Conservation (phyloP, 768 basidiomycete genomes). For the Chiua virens region DNA sequence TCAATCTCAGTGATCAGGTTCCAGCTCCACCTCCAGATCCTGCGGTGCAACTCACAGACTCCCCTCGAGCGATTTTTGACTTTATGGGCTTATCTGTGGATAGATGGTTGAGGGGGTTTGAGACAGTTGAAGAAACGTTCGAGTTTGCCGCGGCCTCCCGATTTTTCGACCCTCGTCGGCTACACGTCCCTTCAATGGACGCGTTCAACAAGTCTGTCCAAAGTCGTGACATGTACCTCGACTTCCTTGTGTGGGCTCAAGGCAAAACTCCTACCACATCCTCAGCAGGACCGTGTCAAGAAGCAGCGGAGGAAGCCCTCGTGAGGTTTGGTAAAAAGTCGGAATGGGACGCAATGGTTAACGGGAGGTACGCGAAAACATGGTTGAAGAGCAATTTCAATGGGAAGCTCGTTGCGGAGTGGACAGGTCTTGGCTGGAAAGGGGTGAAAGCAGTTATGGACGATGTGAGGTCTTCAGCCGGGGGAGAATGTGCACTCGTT, state of each 20-base stretch:
- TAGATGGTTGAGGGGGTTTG: slow-evolving; percentile 53
- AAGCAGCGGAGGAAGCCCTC: slow-evolving; percentile 46
- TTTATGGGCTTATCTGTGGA: slow-evolving; percentile 62
- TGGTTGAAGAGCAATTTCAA: slow-evolving; percentile 47
- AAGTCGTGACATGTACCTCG: slow-evolving; percentile 55
- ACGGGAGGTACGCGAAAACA: slow-evolving; percentile 25
- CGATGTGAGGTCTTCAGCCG: slow-evolving; percentile 43
- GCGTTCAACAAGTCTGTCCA: slow-evolving; percentile 43
- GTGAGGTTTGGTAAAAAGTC: slow-evolving; percentile 50
- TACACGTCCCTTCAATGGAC: slow-evolving; percentile 34
- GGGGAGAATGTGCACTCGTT: slow-evolving; percentile 47
- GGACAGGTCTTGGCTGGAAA: slow-evolving; percentile 49
- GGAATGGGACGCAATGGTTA: slow-evolving; percentile 41
- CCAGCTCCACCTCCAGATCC: slow-evolving; percentile 29
- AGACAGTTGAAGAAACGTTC: slow-evolving; percentile 52
- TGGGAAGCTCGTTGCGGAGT: slow-evolving; percentile 52
- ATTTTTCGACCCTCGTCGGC: slow-evolving; percentile 48
- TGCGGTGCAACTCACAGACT: slow-evolving; percentile 49
- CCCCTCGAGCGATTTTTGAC: slow-evolving; percentile 47
- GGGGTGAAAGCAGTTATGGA: slow-evolving; percentile 55
- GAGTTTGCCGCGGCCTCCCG: slow-evolving; percentile 55
- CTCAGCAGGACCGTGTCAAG: slow-evolving; percentile 13
- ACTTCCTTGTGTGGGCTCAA: slow-evolving; percentile 54
- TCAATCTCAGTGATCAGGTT: slow-evolving; percentile 27
- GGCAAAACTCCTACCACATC: slow-evolving; percentile 16